These are phyloP conservation scores for Incumbomyces lentus DNA, from an alignment of 2,329 filamentous ascomycete genomes.

Conservation along the genomic window DNA sequence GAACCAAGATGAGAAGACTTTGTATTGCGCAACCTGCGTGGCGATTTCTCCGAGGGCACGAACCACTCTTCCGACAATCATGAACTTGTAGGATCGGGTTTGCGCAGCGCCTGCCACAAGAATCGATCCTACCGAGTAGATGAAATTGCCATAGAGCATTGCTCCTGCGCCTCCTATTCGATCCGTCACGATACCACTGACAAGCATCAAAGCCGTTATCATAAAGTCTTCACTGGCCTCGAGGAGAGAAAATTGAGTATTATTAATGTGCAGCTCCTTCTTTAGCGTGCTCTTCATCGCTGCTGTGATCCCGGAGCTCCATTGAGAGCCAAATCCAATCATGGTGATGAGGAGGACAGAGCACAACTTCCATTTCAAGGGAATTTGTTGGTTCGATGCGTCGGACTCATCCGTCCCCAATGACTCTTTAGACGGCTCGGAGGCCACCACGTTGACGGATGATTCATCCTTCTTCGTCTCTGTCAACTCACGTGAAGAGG, in stretches of 20 bases:
- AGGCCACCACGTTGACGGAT: too few species aligned
- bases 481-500: too few species aligned
- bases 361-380: neutral
- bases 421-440: neutral
- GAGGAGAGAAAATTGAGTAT: conserved; percentile 49
- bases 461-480: too few species aligned
- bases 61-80: conserved; percentile 48
- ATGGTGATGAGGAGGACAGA: neutral
- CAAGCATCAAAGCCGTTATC: conserved; percentile 45
- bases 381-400: neutral
- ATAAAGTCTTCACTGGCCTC: conserved; percentile 55
- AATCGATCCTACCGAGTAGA: conserved; percentile 49
- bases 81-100: conserved; percentile 48
- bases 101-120: conserved; percentile 49
- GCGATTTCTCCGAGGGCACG: conserved; percentile 52
- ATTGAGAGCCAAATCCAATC: conserved; percentile 51
- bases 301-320: conserved; percentile 51
- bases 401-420: neutral
- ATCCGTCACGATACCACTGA: conserved; percentile 48
- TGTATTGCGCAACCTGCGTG: conserved; percentile 49
- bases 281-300: conserved; percentile 54
- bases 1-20: conserved; percentile 57
- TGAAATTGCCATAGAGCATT: conserved; percentile 53
- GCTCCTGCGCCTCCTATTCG: conserved; percentile 48
- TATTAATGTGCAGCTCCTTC: conserved; percentile 50